Base-by-base conservation (phyloP, 108 stramenopile genomes). In the Conticribra guillardii region DNA sequence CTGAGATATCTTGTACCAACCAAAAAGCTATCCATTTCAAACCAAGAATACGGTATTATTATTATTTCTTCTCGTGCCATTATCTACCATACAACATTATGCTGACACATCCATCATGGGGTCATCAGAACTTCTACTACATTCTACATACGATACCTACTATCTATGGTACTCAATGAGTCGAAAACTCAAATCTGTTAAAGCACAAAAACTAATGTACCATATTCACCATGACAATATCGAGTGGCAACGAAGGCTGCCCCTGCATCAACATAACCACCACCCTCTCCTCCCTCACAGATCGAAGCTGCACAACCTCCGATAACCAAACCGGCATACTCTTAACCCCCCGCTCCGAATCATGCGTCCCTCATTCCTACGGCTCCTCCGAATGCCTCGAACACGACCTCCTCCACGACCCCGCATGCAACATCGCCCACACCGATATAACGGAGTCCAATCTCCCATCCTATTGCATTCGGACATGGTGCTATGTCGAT, bases 321-420 rank as follows among this genome's bases (percentile, higher is more conserved):
- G 19, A 19, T 18, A 16, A 16, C 18, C 17, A 51, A 16, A 11
- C 16, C 19, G 50, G 50, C 16, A 19, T 51, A 21, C 5, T 51
- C 4, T 16, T 51, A 4, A 21, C 50, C 16, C 18, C 18, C 37
- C 8, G 11, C 50, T 4, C 5, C 16, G 50, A 16, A 4, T 4
- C 50, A 4, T 51, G 50, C 50, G 50, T 18, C 50, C 18, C 16
- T 18, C 19, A 18, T 18, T 11, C 9, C 4, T 51, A 51, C 19
- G 50, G 50, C 16, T 51, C 50, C 18, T 4, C 5, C 18, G 16
- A 4, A 14, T 51, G 50, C 16, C 50, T 18, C 4, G 9, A 11
- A 19, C 50, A 51, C 50, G 50, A 51, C 50, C 19, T 51, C 50
- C 4, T 51, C 16, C 16, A 51, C 19, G 50, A 51, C 16, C 50